Base-by-base conservation (phyloP, 2,329 filamentous ascomycete genomes). In the Aureobasidium melanogenum region DNA sequence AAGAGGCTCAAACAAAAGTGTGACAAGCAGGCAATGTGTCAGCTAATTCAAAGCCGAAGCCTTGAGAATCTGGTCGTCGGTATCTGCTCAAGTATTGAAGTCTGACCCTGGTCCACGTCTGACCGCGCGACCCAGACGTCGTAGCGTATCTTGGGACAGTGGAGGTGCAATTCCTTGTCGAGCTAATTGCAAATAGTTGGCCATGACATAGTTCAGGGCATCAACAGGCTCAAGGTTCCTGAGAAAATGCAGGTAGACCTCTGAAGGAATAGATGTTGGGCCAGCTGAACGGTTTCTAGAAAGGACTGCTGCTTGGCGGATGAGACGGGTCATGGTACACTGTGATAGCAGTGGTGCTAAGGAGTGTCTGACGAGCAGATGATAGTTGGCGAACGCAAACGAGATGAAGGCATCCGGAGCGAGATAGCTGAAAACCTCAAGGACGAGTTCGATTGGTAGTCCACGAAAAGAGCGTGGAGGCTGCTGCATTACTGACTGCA, bases 351-450 rank as follows among this genome's bases (percentile, higher is more conserved):
- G 67, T 19, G 73, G 71, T 22, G 71, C 71, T 32, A 74, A 63
- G n/a, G 69, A 71, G 48, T 75, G 73, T 15, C 69, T 68, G 55
- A 72, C 70, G 7, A 81, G 69, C 3, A 76, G 69, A 5, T 75
- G 74, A 64, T 79, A 80, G 44, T 76, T 72, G 51, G 77, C 77
- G 36, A 81, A 72, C 2, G 75, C 75, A 54, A 81, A 74, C 36
- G 73, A 75, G 66, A 79, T 73, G 60, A 76, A 76, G 7, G 76
- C 70, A 9, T 74, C 69, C 5, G 73, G 68, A 26, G 71, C 67
- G 5, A 80, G 69, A 22, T 71, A 71, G 19, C 74, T 66, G 62
- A 79, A 71, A 17, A 81, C 77, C 44, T 74, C 71, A 22, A 80
- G 69, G 19, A 80, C 69, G 2, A 81, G 71, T 66, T 81, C 79